Percentiles rank a stretch among this genome's conserved stretches.
Evolutionary conservation across 2,329 filamentous ascomycete species (phyloP).

Genomic region (Aotearoamyces nothofagi): DNA sequence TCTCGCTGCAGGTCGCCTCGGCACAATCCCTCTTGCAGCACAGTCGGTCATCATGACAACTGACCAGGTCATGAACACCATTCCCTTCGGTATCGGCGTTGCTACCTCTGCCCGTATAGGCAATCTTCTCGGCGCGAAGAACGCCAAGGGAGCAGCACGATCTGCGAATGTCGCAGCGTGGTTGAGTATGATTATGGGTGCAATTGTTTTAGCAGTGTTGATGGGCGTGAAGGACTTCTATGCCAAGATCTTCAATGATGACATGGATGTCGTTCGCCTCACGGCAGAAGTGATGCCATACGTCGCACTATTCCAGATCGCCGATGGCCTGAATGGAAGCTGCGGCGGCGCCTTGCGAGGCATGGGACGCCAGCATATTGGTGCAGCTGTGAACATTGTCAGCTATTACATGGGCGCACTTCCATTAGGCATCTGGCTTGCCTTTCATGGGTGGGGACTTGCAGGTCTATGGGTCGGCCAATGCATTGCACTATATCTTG

Average conservation of each 20-base stretch:
- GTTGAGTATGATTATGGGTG: constrained; percentile 55
- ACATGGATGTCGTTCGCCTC: constrained; percentile 52
- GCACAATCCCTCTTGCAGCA: constrained; percentile 64
- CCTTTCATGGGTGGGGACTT: constrained; percentile 75
- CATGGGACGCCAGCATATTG: constrained; percentile 78
- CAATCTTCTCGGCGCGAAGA: constrained; percentile 59
- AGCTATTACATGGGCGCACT: constrained; percentile 75
- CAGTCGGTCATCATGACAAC: constrained; percentile 85
- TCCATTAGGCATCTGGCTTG: constrained; percentile 69
- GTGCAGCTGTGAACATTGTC: constrained; percentile 65
- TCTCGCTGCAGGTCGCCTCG: constrained; percentile 64
- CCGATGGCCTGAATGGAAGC: constrained; percentile 72
- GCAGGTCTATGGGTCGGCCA: constrained; percentile 72
- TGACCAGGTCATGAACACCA: constrained; percentile 65
- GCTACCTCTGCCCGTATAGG: constrained; percentile 66
- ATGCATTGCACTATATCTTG: constrained; percentile 66
- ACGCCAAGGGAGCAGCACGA: constrained; percentile 48
- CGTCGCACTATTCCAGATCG: constrained; percentile 81
- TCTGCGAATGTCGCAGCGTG: constrained; percentile 64
- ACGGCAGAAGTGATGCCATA: constrained; percentile 71
- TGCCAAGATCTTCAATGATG: constrained; percentile 69
- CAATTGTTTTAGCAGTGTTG: constrained; percentile 49
- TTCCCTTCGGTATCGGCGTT: constrained; percentile 76
- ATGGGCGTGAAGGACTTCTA: constrained; percentile 60
- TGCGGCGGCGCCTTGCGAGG: constrained; percentile 70